phyloP scores from a whole-genome alignment of 805 yeast species.

The Saturnispora diversa region DNA sequence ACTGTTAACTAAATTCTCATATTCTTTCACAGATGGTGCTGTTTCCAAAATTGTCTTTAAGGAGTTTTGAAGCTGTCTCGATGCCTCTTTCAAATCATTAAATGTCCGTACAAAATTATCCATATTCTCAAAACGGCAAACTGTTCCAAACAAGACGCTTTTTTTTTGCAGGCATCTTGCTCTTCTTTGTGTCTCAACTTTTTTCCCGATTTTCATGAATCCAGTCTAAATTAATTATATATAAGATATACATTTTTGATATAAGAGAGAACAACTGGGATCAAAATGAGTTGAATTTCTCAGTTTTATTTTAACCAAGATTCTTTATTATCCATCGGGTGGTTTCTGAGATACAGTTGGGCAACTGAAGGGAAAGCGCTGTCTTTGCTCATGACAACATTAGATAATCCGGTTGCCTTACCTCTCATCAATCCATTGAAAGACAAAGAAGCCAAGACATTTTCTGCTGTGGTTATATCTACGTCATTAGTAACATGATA shows the following conservation, averaged over 20 bases:
- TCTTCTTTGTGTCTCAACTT: no score
- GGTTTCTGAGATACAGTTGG: slow-evolving; percentile 19
- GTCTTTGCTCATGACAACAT: slow-evolving; percentile 25
- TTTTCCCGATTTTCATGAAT: no score
- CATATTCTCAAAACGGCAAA: background rate
- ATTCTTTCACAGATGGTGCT: slow-evolving; percentile 12
- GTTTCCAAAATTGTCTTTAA: slow-evolving; percentile 9
- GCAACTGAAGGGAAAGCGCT: slow-evolving; percentile 25
- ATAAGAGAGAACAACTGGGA: no score
- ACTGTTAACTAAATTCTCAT: slow-evolving; percentile 17
- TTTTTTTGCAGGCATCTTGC: no score
- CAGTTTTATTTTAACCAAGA: slow-evolving; percentile 26
- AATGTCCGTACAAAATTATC: slow-evolving; percentile 5
- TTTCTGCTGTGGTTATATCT: slow-evolving; percentile 34
- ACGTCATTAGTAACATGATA: slow-evolving; percentile 15
- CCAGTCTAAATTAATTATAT: no score
- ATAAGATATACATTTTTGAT: no score
- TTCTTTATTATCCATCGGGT: slow-evolving; percentile 20
- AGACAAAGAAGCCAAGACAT: slow-evolving; percentile 41
- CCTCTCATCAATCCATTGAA: slow-evolving; percentile 49
- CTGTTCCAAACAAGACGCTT: no score
- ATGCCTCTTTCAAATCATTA: slow-evolving; percentile 10
- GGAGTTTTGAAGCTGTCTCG: slow-evolving; percentile 1
- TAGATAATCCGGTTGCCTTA: slow-evolving; percentile 31
- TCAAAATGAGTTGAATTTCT: no score